phyloP scores from a whole-genome alignment of 2,329 filamentous ascomycete genomes.

The Fonsecaea erecta region DNA sequence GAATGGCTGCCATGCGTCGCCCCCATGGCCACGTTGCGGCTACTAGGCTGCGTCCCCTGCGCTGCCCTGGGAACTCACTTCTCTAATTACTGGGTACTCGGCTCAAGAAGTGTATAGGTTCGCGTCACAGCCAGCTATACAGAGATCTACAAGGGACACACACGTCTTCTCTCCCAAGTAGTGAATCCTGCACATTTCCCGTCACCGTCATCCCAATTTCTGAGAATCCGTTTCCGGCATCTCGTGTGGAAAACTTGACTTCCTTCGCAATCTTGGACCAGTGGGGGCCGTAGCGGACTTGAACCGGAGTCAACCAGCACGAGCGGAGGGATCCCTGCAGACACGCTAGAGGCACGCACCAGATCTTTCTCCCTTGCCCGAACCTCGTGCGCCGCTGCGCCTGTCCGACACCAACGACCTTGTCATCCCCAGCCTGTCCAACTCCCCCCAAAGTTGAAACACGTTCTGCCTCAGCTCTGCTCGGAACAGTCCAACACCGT shows the following conservation, averaged over 20 bases:
- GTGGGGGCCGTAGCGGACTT: neutral
- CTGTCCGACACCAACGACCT: slow-evolving; percentile 4
- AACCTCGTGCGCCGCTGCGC: slow-evolving; percentile 5
- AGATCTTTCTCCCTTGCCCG: slow-evolving; percentile 16
- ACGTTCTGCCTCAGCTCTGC: slow-evolving; percentile 17
- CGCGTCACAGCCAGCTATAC: neutral
- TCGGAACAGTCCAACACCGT: slow-evolving; percentile 20
- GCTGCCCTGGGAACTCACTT: neutral
- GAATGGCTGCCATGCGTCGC: neutral
- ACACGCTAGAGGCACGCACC: slow-evolving; percentile 2
- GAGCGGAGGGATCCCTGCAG: neutral
- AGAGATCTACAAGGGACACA: too few species aligned
- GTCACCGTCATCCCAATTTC: neutral
- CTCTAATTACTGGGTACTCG: neutral
- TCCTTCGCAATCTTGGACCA: neutral
- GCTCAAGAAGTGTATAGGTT: neutral
- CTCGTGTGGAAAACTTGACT: neutral
- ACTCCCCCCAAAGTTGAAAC: slow-evolving; percentile 24
- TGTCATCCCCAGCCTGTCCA: slow-evolving; percentile 15
- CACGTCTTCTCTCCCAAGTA: too few species aligned
- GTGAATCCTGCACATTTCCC: neutral
- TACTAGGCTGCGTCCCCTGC: too few species aligned
- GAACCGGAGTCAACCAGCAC: neutral
- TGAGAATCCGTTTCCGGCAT: neutral
- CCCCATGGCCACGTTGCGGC: neutral